Percentiles rank a stretch among this genome's conserved stretches.
Evolutionary conservation across 2,329 filamentous ascomycete species (phyloP).

Genomic region (Metarhizium guizhouense): DNA sequence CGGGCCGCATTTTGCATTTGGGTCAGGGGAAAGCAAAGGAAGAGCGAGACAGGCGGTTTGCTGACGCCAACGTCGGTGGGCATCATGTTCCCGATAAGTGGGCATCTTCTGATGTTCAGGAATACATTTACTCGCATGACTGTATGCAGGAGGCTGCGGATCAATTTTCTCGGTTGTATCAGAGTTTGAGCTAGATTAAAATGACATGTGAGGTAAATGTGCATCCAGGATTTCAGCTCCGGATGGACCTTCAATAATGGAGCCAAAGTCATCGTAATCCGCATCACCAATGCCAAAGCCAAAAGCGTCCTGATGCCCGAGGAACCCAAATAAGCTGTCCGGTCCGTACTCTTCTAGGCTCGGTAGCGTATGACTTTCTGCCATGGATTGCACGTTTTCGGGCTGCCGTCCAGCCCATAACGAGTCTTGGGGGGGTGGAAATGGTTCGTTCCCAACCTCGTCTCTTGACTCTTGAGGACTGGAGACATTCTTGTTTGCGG

Average conservation of each 20-base stretch:
- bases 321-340: background rate
- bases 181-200: constrained; percentile 11
- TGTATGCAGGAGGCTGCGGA: constrained; percentile 45
- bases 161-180: constrained; percentile 39
- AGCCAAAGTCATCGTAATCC: no score
- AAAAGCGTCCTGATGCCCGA: background rate
- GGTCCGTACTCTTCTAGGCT: background rate
- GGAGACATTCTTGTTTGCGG: background rate
- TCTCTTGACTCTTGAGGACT: background rate
- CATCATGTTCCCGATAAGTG: constrained; percentile 53
- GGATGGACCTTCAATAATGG: no score
- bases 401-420: background rate
- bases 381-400: background rate
- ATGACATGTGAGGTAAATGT: no score
- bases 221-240: no score
- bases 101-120: constrained; percentile 60
- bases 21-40: constrained; percentile 46
- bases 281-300: background rate
- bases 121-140: constrained; percentile 55
- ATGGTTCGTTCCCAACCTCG: background rate
- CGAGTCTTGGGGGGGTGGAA: background rate
- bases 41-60: constrained; percentile 47
- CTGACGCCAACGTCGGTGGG: constrained; percentile 37
- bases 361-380: background rate
- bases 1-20: constrained; percentile 43